Evolutionary conservation across 495 filamentous ascomycete genomes (phyloP).

Genomic region (Neurospora sp.): DNA sequence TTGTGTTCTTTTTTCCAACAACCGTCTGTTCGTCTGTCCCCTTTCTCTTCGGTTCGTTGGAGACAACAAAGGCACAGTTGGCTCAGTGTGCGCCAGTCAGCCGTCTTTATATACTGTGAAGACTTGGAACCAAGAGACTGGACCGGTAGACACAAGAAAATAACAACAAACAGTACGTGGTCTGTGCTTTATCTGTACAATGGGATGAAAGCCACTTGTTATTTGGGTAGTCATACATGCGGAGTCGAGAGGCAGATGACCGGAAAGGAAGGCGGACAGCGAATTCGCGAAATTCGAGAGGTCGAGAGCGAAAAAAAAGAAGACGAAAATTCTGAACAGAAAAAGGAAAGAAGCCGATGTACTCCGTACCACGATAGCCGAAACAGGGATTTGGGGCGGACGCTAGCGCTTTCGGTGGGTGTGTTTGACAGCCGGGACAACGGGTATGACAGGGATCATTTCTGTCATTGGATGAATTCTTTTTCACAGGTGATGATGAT

Average conservation of each 20-base stretch:
- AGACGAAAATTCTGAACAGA: not conserved
- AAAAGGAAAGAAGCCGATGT: not conserved
- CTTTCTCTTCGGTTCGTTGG: not conserved
- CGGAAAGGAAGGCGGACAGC: not conserved
- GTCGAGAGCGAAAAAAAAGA: not conserved
- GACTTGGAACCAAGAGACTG: not conserved
- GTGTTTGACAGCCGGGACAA: not conserved
- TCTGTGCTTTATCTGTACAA: not conserved
- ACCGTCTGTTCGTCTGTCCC: not conserved
- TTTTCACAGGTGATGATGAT: slow-evolving; percentile 10
- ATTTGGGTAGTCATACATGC: not conserved
- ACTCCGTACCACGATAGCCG: not conserved
- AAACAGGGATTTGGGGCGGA: not conserved
- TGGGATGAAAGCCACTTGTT: not conserved
- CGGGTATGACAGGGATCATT: not conserved
- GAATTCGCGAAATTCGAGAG: not conserved
- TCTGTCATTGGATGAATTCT: slow-evolving; percentile 1
- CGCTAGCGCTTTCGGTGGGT: not conserved
- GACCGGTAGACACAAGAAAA: not conserved
- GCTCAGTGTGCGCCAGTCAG: not conserved
- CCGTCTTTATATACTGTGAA: not conserved
- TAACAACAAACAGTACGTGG: not conserved
- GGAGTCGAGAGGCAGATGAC: not conserved
- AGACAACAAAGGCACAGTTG: not conserved
- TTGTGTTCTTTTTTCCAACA: not conserved